These are phyloP conservation scores for Pyrrhoderma noxium DNA, from an alignment of 1,284 basidiomycete species.

Conservation along the genomic window DNA sequence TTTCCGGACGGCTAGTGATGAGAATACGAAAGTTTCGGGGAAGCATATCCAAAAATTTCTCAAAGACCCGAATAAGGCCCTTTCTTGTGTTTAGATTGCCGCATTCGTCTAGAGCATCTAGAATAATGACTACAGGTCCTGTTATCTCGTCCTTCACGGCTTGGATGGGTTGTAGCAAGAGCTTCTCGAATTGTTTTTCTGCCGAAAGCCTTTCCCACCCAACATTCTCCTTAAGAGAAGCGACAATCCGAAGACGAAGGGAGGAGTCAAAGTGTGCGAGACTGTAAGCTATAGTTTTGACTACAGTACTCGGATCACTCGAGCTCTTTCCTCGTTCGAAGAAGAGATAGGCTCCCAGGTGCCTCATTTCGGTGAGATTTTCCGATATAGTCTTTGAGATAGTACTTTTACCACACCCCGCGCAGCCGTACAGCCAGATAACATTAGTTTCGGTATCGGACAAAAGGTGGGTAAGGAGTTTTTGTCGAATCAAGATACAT, in stretches of 20 bases:
- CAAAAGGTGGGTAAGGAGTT: background rate
- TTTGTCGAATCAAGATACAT: background rate
- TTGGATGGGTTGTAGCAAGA: background rate
- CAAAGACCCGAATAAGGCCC: background rate
- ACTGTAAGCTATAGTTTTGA: background rate
- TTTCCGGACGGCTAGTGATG: background rate
- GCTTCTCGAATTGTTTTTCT: background rate
- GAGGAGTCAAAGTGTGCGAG: constrained; percentile 1
- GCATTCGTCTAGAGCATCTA: constrained; percentile 1
- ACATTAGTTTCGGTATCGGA: background rate
- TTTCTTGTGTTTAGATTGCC: background rate
- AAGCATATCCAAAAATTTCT: background rate
- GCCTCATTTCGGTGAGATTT: no score
- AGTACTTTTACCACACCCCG: constrained; percentile 24
- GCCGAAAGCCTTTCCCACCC: background rate
- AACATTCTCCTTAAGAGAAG: background rate
- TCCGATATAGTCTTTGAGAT: constrained; percentile 19
- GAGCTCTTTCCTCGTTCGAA: constrained; percentile 16
- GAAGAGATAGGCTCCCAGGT: constrained; percentile 17
- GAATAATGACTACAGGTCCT: background rate
- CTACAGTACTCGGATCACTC: background rate
- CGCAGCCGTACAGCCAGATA: constrained; percentile 25
- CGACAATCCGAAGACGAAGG: background rate
- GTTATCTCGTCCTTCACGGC: background rate
- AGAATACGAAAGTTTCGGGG: background rate